phyloP scores from a whole-genome alignment of 257 asterid genomes.

The Avicennia marina region DNA sequence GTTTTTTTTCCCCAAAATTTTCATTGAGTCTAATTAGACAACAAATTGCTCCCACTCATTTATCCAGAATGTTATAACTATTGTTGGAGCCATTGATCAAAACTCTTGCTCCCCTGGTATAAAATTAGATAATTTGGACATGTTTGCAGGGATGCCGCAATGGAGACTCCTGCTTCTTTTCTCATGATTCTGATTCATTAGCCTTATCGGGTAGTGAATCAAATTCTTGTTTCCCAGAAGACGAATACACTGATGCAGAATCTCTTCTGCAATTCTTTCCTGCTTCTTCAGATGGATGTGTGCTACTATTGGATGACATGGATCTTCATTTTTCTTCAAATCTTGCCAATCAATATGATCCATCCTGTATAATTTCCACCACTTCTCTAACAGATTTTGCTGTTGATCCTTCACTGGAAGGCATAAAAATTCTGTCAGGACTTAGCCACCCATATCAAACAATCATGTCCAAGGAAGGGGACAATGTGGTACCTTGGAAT shows the following conservation, averaged over 20 bases:
- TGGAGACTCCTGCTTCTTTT: conserved; percentile 68
- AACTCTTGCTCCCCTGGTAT: background rate
- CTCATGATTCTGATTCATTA: conserved; percentile 58
- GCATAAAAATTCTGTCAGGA: conserved; percentile 52
- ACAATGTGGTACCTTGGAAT: conserved; percentile 50
- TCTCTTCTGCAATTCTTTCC: conserved; percentile 61
- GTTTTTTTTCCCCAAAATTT: background rate
- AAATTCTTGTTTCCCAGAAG: conserved; percentile 50
- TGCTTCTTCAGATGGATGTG: conserved; percentile 37
- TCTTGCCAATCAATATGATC: conserved; percentile 36
- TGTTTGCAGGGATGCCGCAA: conserved; percentile 82
- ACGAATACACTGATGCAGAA: conserved; percentile 32
- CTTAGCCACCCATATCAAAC: conserved; percentile 62
- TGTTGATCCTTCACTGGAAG: conserved; percentile 35
- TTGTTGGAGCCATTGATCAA: background rate
- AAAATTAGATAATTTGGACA: conserved; percentile 12
- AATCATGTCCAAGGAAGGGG: conserved; percentile 42
- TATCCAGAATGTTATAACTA: background rate
- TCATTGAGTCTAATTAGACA: background rate
- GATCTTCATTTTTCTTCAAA: conserved; percentile 61
- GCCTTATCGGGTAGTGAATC: conserved; percentile 24
- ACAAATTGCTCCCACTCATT: background rate
- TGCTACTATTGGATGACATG: conserved; percentile 64
- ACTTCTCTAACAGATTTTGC: conserved; percentile 41
- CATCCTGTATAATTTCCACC: conserved; percentile 57